phyloP scores from a whole-genome alignment of 768 basidiomycete genomes.

The Serpula lacrymans region DNA sequence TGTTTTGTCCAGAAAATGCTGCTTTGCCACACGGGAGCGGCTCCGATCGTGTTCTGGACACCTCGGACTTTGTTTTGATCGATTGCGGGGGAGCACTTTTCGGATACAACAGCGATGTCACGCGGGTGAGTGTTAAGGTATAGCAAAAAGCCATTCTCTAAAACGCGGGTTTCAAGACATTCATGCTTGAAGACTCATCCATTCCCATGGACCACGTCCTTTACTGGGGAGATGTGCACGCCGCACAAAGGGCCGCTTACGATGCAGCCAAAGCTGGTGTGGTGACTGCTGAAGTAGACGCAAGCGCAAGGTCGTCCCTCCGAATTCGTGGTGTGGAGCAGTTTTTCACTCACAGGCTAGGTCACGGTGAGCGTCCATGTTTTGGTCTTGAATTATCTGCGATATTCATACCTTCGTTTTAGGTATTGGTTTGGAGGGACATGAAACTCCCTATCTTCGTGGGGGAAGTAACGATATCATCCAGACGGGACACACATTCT shows the following conservation, averaged over 20 bases:
- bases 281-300: conserved; percentile 55
- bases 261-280: conserved; percentile 43
- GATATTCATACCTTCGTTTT: conserved; percentile 10
- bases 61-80: conserved; percentile 67
- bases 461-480: conserved; percentile 63
- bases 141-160: too few species aligned
- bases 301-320: conserved; percentile 55
- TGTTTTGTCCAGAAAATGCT: conserved; percentile 61
- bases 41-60: conserved; percentile 55
- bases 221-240: conserved; percentile 64
- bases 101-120: conserved; percentile 78
- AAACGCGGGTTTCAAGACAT: conserved; percentile 41
- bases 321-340: conserved; percentile 38
- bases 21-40: conserved; percentile 83
- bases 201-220: conserved; percentile 50
- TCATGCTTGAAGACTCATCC: conserved; percentile 54
- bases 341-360: conserved; percentile 80
- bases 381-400: not conserved
- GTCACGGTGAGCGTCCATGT: conserved; percentile 53
- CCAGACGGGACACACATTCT: conserved; percentile 68
- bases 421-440: conserved; percentile 85
- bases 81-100: conserved; percentile 71
- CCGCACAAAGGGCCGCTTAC: conserved; percentile 60
- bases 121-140: conserved; percentile 59
- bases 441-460: conserved; percentile 77